Percentiles rank a stretch among this genome's conserved stretches.
These are phyloP conservation scores for Cytospora leucostoma DNA, from an alignment of 2,329 filamentous ascomycete genomes.

Conservation along the genomic window DNA sequence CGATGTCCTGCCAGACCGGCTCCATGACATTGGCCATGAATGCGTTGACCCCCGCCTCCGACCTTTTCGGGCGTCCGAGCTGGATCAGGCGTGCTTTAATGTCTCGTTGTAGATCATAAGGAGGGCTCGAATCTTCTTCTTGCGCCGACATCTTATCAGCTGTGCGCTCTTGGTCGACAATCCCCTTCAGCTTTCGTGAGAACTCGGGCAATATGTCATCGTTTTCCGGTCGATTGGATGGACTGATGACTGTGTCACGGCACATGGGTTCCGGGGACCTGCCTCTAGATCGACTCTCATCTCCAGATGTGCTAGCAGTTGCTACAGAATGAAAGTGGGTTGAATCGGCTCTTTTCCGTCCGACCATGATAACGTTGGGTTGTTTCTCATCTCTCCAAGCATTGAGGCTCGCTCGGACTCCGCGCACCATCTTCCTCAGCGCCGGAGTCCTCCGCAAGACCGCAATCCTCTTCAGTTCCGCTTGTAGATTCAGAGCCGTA, in stretches of 20 bases:
- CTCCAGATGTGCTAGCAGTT: neutral
- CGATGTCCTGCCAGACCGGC: constrained; percentile 6
- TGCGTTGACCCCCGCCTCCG: neutral
- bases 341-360: neutral
- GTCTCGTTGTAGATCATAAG: constrained; percentile 15
- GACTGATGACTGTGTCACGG: neutral
- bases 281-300: neutral
- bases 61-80: constrained; percentile 3
- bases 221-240: neutral
- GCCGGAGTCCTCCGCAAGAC: constrained; percentile 21
- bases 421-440: constrained; percentile 6
- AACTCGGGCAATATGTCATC: constrained; percentile 8
- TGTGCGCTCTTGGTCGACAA: constrained; percentile 8
- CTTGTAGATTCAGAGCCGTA: constrained; percentile 18
- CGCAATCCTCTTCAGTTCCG: constrained; percentile 17
- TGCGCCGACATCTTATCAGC: neutral
- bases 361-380: constrained; percentile 1
- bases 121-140: neutral
- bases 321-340: constrained; percentile 1
- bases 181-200: constrained; percentile 2
- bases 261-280: neutral
- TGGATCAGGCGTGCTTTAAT: constrained; percentile 18
- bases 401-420: constrained; percentile 10
- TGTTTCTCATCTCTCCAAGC: constrained; percentile 10
- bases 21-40: constrained; percentile 11